Conservation (phyloP, 2,329 filamentous ascomycete genomes). For the Paecilomyces fulvus region DNA sequence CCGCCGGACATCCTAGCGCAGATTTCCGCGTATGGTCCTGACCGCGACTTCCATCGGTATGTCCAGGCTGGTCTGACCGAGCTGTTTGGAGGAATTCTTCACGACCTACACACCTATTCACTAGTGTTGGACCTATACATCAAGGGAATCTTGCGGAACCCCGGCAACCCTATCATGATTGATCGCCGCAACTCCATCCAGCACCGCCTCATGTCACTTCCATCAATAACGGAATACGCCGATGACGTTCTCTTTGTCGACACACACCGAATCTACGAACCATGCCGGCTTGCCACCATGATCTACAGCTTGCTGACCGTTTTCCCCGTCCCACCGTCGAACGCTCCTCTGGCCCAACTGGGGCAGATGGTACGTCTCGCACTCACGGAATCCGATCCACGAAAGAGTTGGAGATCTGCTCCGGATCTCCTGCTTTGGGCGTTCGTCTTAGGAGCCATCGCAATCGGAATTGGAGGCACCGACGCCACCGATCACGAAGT, state of each 20-base stretch:
- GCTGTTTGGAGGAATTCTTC: conserved; percentile 10
- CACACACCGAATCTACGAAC: conserved; percentile 9
- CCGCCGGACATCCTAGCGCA: conserved; percentile 8
- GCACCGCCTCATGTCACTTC: conserved; percentile 14
- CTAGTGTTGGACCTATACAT: conserved; percentile 14
- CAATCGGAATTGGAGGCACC: conserved; percentile 11
- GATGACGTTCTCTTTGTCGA: conserved; percentile 2
- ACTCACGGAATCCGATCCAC: conserved; percentile 7
- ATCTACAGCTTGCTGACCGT: conserved; percentile 15
- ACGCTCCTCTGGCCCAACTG: conserved; percentile 14
- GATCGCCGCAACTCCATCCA: conserved; percentile 17
- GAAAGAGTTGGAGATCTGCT: conserved; percentile 8
- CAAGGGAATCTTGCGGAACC: conserved; percentile 9
- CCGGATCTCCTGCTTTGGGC: conserved; percentile 14
- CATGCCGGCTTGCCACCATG: conserved; percentile 12
- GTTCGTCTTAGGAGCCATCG: conserved; percentile 1
- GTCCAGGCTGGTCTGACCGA: conserved; percentile 9
- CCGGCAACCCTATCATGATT: conserved; percentile 7
- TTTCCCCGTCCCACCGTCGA: conserved; percentile 13
- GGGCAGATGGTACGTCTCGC: conserved; percentile 8
- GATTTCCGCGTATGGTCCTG: conserved; percentile 7
- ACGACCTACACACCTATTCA: conserved; percentile 16
- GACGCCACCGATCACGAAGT: conserved; percentile 11
- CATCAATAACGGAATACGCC: conserved; percentile 1
- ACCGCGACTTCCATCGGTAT: conserved; percentile 11